Base-by-base conservation (phyloP, 129 eudicot genomes). In the Flaveria bidentis region DNA sequence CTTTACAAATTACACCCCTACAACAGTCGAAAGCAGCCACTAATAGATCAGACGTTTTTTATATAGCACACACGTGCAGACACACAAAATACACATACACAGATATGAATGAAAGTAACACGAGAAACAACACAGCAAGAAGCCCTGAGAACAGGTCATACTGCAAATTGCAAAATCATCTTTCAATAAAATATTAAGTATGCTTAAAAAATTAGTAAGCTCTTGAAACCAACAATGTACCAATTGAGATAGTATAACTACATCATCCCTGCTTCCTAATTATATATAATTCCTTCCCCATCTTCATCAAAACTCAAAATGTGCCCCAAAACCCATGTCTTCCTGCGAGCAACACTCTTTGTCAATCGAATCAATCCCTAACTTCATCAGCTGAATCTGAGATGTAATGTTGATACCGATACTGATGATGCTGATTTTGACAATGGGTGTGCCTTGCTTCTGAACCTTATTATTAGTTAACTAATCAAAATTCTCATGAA, bases 401-500 rank as follows among this genome's bases (percentile, higher is more conserved):
- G 71, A 47, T 47, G 30, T 16, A 14, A 36, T 36, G 0, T 36
- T 58, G 65, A 23, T 23, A 58, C 2, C 4, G 33, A 23, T 0
- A 58, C 71, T 18, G 50, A 41, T 12, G 62, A 41, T 12, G 62
- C 79, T 22, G 72, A 66, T 36, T 69, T 69, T 60, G 53, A 78
- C 64, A 56, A 57, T 47, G 2, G 4, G 71, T 13, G 53, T n/a
- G 63, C 11, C 45, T 42, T 51, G 63, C 15, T 55, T 68, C 51
- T 66, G 52, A 76, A 65, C 30, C 71, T 13, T 49, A 11, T 4
- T 6, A 63, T 30, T 41, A 39, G 50, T 63, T 63, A 39, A 53
- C 16, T 72, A 33, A 86, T 86, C 84, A 85, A 74, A 66, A 75
- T 52, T 49, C 20, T 73, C 80, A n/a, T 74, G 78, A 78, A 67